Evolutionary conservation across 495 filamentous ascomycete genomes (phyloP), one percentile per base, ranked within the genome.

Genomic region (Mytilinidion resinicola): DNA sequence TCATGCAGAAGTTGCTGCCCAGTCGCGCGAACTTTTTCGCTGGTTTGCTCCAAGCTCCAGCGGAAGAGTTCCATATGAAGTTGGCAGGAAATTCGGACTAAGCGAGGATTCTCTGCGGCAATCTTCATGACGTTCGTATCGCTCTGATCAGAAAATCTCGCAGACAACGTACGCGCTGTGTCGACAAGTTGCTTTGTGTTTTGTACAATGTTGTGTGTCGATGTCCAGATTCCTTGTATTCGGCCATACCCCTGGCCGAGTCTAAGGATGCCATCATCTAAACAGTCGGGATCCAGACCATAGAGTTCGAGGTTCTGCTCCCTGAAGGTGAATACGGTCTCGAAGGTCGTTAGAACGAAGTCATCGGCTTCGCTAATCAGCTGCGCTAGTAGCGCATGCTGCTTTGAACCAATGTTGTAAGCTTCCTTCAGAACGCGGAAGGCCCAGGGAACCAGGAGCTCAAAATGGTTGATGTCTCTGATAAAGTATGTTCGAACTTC

Each of bases 401-500:
- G 48, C 14, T 66, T 66, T 7, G 51, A 38, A n/a, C 75, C 76
- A 36, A 80, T 76, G 17, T 81, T 77, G 60, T 84, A 87, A 37
- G 83, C 73, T 19, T 82, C 76, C 63, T 86, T 85, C 64, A 95
- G 81, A 15, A 85, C 78, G 59, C 88, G 78, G 55, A 83, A 86
- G 7, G 84, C 84, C 83, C 84, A 91, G 9, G 86, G 83, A 30
- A 95, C 75, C 46, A 92, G 80, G 59, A 85, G 78, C 51, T 91
- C 85, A 62, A 95, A 77, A 33, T 79, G 79, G 70, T 79, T 81
- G 25, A 90, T 80, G 65, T 92, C 89, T 60, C 83, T 81, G 54
- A 90, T 75, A 63, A 96, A 92, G 85, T 85, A 96, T 53, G 87
- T 85, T 3, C 90, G 81, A 9, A 95, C 80, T 7, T 76, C 74